These are phyloP conservation scores for Saccharomycopsis olivae DNA, from an alignment of 805 yeast species.

Conservation along the genomic window DNA sequence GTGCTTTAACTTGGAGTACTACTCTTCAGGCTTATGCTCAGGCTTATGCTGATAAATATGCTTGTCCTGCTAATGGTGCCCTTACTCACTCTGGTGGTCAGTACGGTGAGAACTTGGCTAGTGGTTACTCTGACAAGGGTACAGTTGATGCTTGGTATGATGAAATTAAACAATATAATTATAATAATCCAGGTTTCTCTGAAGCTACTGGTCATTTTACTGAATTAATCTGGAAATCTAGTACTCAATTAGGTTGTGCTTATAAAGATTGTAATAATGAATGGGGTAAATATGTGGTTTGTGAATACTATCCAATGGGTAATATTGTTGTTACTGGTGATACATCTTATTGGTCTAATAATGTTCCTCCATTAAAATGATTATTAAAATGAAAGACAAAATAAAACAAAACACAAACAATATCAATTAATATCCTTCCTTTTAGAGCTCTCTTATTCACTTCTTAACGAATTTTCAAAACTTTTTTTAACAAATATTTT, in stretches of 20 bases:
- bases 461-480: too few relatives aligned
- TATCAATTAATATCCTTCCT: too few relatives aligned
- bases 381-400: not conserved
- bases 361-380: slow-evolving; percentile 11
- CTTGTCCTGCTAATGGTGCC: slow-evolving; percentile 33
- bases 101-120: slow-evolving; percentile 72
- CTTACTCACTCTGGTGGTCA: slow-evolving; percentile 54
- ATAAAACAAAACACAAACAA: not conserved
- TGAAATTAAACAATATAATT: slow-evolving; percentile 50
- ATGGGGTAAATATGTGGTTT: slow-evolving; percentile 55
- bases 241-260: slow-evolving; percentile 61
- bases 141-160: slow-evolving; percentile 63
- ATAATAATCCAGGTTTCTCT: slow-evolving; percentile 38
- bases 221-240: slow-evolving; percentile 59
- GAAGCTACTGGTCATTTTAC: slow-evolving; percentile 63
- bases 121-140: slow-evolving; percentile 41
- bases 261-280: slow-evolving; percentile 33
- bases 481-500: too few relatives aligned
- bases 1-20: slow-evolving; percentile 39
- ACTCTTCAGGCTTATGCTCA: slow-evolving; percentile 38
- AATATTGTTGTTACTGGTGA: slow-evolving; percentile 29
- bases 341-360: slow-evolving; percentile 1
- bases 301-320: slow-evolving; percentile 55
- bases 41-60: slow-evolving; percentile 33
- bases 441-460: too few relatives aligned